Evolutionary conservation across 129 eudicot species (phyloP).

Genomic region (Lonicera japonica): DNA sequence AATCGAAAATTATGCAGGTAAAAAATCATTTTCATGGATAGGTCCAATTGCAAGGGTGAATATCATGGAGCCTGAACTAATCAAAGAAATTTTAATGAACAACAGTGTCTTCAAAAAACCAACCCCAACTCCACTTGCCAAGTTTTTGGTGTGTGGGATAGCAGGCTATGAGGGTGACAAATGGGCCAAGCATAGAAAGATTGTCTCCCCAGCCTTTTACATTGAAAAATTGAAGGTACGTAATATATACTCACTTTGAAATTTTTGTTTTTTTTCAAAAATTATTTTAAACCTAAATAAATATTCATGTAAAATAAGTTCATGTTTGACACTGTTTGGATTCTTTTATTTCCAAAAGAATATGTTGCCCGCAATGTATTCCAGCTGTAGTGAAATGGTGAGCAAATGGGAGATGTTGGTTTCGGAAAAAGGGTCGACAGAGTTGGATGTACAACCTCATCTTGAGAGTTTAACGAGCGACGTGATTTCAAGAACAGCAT

Average conservation of each 20-base stretch:
- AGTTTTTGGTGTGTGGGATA: constrained; percentile 42
- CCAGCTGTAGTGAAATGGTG: constrained; percentile 49
- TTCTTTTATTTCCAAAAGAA: constrained; percentile 13
- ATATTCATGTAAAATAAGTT: background rate
- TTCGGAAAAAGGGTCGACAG: constrained; percentile 18
- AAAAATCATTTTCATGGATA: constrained; percentile 48
- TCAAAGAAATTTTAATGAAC: constrained; percentile 49
- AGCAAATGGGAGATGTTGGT: constrained; percentile 44
- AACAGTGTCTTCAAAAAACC: constrained; percentile 49
- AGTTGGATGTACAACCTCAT: constrained; percentile 54
- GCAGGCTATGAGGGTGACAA: constrained; percentile 56
- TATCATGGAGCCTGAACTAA: constrained; percentile 52
- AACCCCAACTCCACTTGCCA: constrained; percentile 45
- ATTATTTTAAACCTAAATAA: background rate
- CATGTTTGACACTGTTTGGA: too few species aligned
- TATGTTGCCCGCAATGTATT: constrained; percentile 58
- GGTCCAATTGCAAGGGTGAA: constrained; percentile 56
- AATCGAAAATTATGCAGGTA: constrained; percentile 30
- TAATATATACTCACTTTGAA: background rate
- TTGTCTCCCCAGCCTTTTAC: constrained; percentile 62
- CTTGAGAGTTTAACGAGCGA: constrained; percentile 45
- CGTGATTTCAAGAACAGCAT: constrained; percentile 60
- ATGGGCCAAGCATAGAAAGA: constrained; percentile 71
- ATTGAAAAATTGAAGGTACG: constrained; percentile 55
- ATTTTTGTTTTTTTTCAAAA: background rate